These are phyloP conservation scores for Rhazya stricta DNA, from an alignment of 257 asterid genomes.

Conservation along the genomic window DNA sequence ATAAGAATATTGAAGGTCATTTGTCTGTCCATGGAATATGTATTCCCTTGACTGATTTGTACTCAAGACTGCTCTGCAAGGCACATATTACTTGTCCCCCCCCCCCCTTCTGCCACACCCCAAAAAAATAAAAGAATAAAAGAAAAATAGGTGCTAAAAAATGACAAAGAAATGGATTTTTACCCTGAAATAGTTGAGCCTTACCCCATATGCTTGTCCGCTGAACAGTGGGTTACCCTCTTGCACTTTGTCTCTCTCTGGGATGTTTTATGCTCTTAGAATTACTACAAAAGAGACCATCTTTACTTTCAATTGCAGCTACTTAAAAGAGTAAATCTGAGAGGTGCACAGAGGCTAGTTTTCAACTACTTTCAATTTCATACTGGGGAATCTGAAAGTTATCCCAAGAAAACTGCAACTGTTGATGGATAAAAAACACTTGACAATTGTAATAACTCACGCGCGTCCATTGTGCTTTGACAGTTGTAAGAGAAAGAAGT, in stretches of 20 bases:
- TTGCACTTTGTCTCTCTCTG: not conserved
- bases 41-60: not conserved
- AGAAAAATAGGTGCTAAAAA: not conserved
- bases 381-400: not conserved
- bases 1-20: not conserved
- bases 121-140: not conserved
- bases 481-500: not conserved
- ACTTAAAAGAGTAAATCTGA: not conserved
- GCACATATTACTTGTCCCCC: not conserved
- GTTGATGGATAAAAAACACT: not conserved
- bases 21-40: not conserved
- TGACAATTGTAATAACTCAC: not conserved
- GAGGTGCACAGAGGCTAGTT: not conserved
- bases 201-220: not conserved
- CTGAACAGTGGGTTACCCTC: not conserved
- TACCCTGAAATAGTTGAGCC: not conserved
- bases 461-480: not conserved
- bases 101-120: not conserved
- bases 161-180: not conserved
- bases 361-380: not conserved
- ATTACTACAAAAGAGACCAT: not conserved
- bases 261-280: not conserved
- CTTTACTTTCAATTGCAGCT: not conserved
- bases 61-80: not conserved
- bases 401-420: not conserved